Percentiles rank a stretch among this genome's conserved stretches.
phyloP scores from a whole-genome alignment of 2,329 filamentous ascomycete genomes.

The Clonostachys solani region DNA sequence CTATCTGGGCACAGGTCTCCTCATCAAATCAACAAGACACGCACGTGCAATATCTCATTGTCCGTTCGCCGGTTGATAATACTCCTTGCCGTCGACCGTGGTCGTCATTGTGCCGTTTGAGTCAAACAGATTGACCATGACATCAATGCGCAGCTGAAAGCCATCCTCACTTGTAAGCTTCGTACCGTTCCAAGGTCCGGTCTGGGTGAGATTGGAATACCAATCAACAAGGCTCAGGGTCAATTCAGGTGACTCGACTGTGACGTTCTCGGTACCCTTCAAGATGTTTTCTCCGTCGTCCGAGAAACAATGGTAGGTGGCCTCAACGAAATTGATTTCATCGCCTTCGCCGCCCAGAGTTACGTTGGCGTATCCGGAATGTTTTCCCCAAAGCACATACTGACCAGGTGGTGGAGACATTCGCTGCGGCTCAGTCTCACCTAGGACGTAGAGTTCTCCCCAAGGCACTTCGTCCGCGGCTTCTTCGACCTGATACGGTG shows the following conservation, averaged over 20 bases:
- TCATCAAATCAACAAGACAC: too few relatives aligned
- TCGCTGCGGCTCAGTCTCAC: background rate
- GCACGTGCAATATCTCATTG: too few relatives aligned
- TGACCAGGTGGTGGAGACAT: background rate
- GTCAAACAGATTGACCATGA: conserved; percentile 28
- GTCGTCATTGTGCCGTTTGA: conserved; percentile 34
- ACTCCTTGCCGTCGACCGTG: conserved; percentile 24
- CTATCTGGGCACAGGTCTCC: too few relatives aligned
- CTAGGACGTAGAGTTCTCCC: background rate
- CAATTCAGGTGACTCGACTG: background rate
- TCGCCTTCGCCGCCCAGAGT: background rate
- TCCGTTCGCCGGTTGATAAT: conserved; percentile 29
- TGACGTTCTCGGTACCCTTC: conserved; percentile 25
- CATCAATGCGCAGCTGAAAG: conserved; percentile 32
- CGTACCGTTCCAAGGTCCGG: conserved; percentile 16
- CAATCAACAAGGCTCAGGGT: conserved; percentile 14
- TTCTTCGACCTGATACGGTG: background rate
- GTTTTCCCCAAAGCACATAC: background rate
- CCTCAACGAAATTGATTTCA: background rate
- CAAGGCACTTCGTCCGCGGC: background rate
- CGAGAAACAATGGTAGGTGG: background rate
- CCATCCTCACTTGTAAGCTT: conserved; percentile 31
- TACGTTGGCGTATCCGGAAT: background rate
- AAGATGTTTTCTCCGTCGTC: background rate
- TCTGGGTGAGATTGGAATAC: conserved; percentile 29